Percentiles rank a stretch among this genome's conserved stretches.
Evolutionary conservation across 495 filamentous ascomycete species (phyloP).

Genomic region (Hypomontagnella submonticulosa): DNA sequence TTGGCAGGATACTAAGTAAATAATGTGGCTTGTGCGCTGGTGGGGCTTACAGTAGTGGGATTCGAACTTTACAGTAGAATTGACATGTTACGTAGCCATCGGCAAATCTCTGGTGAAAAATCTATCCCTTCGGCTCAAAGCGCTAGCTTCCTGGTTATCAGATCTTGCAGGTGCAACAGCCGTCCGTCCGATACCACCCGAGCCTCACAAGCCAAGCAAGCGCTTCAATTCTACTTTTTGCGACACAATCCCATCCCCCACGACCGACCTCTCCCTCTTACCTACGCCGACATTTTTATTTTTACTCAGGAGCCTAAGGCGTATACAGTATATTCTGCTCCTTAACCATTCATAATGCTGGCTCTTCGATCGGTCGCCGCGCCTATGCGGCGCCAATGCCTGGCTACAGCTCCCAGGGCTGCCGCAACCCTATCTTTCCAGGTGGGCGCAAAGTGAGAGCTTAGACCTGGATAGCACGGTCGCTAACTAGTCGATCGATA

Average conservation of each 20-base stretch:
- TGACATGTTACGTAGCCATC: conserved; percentile 28
- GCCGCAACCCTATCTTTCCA: conserved; percentile 57
- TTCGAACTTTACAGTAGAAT: no score
- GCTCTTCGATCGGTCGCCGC: conserved; percentile 62
- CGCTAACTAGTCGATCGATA: conserved; percentile 30
- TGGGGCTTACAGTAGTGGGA: neutral
- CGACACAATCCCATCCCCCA: conserved; percentile 15
- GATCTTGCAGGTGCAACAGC: conserved; percentile 45
- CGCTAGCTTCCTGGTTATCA: conserved; percentile 38
- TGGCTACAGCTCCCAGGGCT: conserved; percentile 58
- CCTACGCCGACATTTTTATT: conserved; percentile 23
- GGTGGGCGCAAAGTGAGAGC: conserved; percentile 56
- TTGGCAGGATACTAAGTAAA: neutral
- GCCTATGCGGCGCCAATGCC: conserved; percentile 63
- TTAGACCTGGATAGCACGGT: conserved; percentile 49
- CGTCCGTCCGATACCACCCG: conserved; percentile 48
- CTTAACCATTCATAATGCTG: conserved; percentile 57
- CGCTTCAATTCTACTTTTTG: conserved; percentile 23
- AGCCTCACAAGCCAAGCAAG: conserved; percentile 36
- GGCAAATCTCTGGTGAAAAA: conserved; percentile 38
- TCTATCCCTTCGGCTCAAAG: conserved; percentile 36
- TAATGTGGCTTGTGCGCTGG: conserved; percentile 1
- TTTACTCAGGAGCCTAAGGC: conserved; percentile 11
- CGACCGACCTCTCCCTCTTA: conserved; percentile 12
- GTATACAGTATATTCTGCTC: conserved; percentile 33